Percentiles rank a stretch among this genome's conserved stretches.
phyloP scores from a whole-genome alignment of 768 basidiomycete species.

The Hygrocybe punicea region DNA sequence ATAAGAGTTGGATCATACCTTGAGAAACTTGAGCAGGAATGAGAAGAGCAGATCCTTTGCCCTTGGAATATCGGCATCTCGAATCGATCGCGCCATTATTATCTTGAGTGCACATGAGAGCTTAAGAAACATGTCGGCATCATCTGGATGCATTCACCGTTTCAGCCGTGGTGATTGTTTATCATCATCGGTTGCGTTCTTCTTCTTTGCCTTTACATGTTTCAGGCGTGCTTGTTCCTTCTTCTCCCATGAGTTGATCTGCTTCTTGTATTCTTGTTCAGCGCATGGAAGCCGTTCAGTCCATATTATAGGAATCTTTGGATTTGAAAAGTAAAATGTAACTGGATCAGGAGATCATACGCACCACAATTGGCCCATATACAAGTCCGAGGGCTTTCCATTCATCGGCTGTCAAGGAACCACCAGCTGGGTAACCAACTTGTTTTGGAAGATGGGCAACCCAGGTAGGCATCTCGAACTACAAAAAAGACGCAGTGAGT shows the following conservation, averaged over 20 bases:
- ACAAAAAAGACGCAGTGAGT: slow-evolving; percentile 1
- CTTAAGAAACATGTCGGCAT: slow-evolving; percentile 14
- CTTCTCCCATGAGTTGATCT: neutral
- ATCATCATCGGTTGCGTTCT: too few relatives aligned
- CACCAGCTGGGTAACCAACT: slow-evolving; percentile 32
- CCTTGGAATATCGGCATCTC: neutral
- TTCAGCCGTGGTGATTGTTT: too few relatives aligned
- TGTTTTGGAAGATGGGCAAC: slow-evolving; percentile 18
- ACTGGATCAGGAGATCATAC: too few relatives aligned
- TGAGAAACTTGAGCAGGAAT: slow-evolving; percentile 3
- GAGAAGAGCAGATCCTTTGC: slow-evolving; percentile 2
- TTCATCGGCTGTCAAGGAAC: slow-evolving; percentile 35
- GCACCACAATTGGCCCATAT: slow-evolving; percentile 27
- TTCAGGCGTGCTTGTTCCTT: neutral
- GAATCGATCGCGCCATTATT: slow-evolving; percentile 10
- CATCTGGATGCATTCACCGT: too few relatives aligned
- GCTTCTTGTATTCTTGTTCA: slow-evolving; percentile 1
- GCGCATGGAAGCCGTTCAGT: slow-evolving; percentile 9
- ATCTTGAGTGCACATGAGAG: slow-evolving; percentile 20
- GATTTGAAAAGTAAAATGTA: neutral
- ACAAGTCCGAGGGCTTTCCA: slow-evolving; percentile 30
- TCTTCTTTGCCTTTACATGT: neutral
- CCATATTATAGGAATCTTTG: slow-evolving; percentile 30
- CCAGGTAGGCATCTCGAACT: neutral
- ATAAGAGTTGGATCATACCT: slow-evolving; percentile 4